phyloP scores from a whole-genome alignment of 1,284 basidiomycete species.

The Veloporphyrellus conicus region DNA sequence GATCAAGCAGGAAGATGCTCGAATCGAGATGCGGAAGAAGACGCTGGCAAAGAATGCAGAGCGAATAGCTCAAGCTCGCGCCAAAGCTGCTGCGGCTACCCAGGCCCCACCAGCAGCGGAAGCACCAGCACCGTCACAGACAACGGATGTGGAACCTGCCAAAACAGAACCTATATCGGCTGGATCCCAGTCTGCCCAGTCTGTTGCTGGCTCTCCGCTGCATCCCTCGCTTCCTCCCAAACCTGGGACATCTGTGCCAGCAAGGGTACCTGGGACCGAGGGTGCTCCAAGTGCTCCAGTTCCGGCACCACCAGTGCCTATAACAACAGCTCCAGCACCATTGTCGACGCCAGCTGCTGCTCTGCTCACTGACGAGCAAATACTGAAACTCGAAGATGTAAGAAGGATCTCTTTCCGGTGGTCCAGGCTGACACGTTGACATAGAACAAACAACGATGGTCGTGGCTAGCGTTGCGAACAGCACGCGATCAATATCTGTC shows the following conservation, averaged over 20 bases:
- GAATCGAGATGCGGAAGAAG: slow-evolving; percentile 59
- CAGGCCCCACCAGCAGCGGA: slow-evolving; percentile 17
- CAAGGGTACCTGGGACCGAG: slow-evolving; percentile 32
- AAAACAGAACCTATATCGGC: slow-evolving; percentile 17
- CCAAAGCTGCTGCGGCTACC: slow-evolving; percentile 37
- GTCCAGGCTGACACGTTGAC: slow-evolving; percentile 10
- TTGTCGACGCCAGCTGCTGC: slow-evolving; percentile 17
- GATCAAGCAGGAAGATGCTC: slow-evolving; percentile 60
- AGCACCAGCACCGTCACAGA: slow-evolving; percentile 23
- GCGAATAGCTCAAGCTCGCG: slow-evolving; percentile 42
- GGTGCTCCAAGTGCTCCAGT: slow-evolving; percentile 14
- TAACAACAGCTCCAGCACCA: slow-evolving; percentile 15
- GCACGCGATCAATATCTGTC: slow-evolving; percentile 67
- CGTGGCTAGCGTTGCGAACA: slow-evolving; percentile 75
- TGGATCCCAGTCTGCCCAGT: slow-evolving; percentile 5
- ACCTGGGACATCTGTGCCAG: slow-evolving; percentile 37
- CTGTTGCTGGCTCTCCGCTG: slow-evolving; percentile 40
- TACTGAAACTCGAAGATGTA: slow-evolving; percentile 62
- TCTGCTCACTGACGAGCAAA: slow-evolving; percentile 46
- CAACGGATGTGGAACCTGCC: slow-evolving; percentile 22
- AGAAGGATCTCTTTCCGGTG: slow-evolving; percentile 6
- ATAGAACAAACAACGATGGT: slow-evolving; percentile 67
- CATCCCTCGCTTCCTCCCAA: slow-evolving; percentile 64
- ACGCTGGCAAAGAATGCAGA: slow-evolving; percentile 47
- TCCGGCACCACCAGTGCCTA: slow-evolving; percentile 14